Evolutionary conservation across 768 basidiomycete species (phyloP), one percentile per base, ranked within the genome.

Genomic region (Psilocybe tampanensis): DNA sequence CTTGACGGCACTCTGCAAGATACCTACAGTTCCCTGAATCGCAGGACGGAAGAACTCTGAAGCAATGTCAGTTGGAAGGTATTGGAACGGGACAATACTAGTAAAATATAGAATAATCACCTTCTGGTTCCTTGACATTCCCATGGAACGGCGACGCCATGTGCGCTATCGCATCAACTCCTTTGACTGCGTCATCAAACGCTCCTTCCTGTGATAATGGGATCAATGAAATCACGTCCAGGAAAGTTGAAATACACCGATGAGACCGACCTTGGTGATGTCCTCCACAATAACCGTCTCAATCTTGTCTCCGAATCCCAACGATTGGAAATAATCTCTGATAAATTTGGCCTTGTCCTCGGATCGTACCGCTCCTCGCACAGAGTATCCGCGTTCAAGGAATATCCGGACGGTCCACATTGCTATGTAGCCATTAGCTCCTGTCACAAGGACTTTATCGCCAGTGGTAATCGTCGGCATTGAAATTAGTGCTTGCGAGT

Each of bases 121-220:
- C 70, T 59, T 72, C 58, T 3, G 80, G 79, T 33, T 85, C 77
- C n/a, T 75, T 71, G 1, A 73, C 76, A 1, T 78, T 71, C 22
- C 74, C 58, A 52, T 79, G 72, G 64, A 85, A 78, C 1, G 89
- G 89, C 1, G 88, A 89, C 0, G 88, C 88, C 3, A 78, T 84
- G 64, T 91, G 90, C 34, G 75, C 79, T 49, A 94, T 82, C 0
- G 80, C 92, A 56, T 90, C 86, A 8, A 93, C 84, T 1, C 80
- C 90, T 67, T 86, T 82, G 56, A 93, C 88, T 0, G 86, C 90
- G 49, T 90, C 85, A 66, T 94, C 90, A 59, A 92, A 95, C 1
- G 86, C 89, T 7, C 82, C 83, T 2, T 79, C 80, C 85, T 86
- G 58, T 8, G 43, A 83, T 75, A 47, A 86, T 82, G 32, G 5